Evolutionary conservation across 176 grass and related monocot genomes (phyloP).

Genomic region (Hordeum vulgare): DNA sequence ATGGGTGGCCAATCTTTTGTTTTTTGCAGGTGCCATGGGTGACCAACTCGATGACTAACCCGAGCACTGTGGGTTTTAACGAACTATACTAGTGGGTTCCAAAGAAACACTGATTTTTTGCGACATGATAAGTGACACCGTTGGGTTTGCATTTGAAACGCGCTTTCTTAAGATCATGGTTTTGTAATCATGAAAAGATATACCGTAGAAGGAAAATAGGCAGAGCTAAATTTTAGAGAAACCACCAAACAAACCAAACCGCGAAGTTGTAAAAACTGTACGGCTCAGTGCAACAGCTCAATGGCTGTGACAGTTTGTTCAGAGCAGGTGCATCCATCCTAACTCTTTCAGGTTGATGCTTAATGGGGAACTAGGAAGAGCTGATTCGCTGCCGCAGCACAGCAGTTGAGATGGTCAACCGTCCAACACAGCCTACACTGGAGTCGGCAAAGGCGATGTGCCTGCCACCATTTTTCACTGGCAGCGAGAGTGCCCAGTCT

Average conservation of each 20-base stretch:
- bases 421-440: not conserved
- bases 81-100: not conserved
- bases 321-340: not conserved
- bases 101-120: not conserved
- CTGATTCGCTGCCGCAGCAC: not conserved
- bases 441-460: not conserved
- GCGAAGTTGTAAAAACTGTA: not conserved
- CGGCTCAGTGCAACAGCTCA: not conserved
- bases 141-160: not conserved
- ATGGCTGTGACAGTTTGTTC: not conserved
- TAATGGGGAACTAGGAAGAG: not conserved
- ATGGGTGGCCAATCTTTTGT: not conserved
- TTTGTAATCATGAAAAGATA: not conserved
- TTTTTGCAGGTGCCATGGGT: not conserved
- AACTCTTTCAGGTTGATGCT: not conserved
- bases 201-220: not conserved
- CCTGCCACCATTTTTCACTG: not conserved
- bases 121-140: not conserved
- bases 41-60: not conserved
- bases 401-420: not conserved
- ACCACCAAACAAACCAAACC: not conserved
- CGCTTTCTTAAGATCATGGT: not conserved
- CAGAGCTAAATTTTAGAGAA: not conserved
- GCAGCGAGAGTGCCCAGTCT: not conserved
- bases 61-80: not conserved